Percentiles rank a stretch among this genome's conserved stretches.
Evolutionary conservation across 805 yeast genomes (phyloP).

Genomic region (Candida nitratophila): DNA sequence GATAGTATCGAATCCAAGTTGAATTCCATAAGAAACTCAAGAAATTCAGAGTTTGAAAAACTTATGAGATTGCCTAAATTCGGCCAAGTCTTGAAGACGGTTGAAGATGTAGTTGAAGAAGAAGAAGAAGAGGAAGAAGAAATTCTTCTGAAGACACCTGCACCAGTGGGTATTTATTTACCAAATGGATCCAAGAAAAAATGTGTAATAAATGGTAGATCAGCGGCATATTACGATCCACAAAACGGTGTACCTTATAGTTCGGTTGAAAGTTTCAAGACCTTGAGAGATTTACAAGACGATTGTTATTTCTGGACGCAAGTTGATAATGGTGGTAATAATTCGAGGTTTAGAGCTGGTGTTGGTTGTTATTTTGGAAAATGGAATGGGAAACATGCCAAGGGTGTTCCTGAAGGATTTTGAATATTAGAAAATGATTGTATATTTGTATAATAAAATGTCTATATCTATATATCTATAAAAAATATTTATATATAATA

Average conservation of each 20-base stretch:
- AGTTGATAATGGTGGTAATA: constrained; percentile 38
- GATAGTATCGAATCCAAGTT: constrained; percentile 16
- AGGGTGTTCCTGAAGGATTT: constrained; percentile 87
- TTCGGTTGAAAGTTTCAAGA: constrained; percentile 71
- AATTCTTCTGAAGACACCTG: constrained; percentile 52
- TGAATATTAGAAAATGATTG: constrained; percentile 15
- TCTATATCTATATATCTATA: background rate
- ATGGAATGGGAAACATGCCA: constrained; percentile 49
- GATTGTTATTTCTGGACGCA: constrained; percentile 50
- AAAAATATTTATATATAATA: no score
- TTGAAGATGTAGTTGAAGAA: constrained; percentile 34
- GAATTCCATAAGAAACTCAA: constrained; percentile 14
- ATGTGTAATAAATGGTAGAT: constrained; percentile 72
- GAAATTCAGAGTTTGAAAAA: constrained; percentile 31
- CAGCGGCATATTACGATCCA: constrained; percentile 84
- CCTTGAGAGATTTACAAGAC: constrained; percentile 47
- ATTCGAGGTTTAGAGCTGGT: constrained; percentile 25
- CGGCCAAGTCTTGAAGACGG: constrained; percentile 44
- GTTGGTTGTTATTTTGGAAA: constrained; percentile 35
- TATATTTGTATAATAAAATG: no score
- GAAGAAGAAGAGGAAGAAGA: constrained; percentile 41
- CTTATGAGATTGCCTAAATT: constrained; percentile 49
- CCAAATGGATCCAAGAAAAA: constrained; percentile 61
- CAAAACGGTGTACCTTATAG: constrained; percentile 80
- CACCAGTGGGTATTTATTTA: constrained; percentile 67